Evolutionary conservation across 164 flowering plant genomes (phyloP).

Genomic region (Buxus sempervirens): DNA sequence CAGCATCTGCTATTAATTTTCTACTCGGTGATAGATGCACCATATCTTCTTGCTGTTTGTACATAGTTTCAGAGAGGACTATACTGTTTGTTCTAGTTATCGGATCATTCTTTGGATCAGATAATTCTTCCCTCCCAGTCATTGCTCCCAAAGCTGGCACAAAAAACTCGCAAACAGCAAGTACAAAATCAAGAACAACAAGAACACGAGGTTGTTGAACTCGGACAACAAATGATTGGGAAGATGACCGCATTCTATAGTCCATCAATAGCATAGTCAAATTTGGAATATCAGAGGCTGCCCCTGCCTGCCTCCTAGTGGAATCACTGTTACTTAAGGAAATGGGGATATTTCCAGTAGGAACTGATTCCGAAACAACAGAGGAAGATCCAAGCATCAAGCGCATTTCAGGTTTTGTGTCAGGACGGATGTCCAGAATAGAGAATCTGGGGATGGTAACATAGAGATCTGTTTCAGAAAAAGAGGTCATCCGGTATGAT

Average conservation of each 20-base stretch:
- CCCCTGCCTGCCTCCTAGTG: conserved; percentile 25
- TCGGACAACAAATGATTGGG: conserved; percentile 81
- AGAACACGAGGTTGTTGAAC: conserved; percentile 93
- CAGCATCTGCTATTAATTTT: conserved; percentile 69
- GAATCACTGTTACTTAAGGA: conserved; percentile 26
- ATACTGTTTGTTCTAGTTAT: conserved; percentile 52
- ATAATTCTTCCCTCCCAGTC: conserved; percentile 86
- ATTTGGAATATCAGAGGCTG: conserved; percentile 41
- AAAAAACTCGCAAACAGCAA: conserved; percentile 87
- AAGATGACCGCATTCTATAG: conserved; percentile 62
- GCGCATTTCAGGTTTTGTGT: conserved; percentile 91
- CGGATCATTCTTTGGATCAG: conserved; percentile 92
- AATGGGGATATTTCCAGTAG: conserved; percentile 33
- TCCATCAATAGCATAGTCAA: conserved; percentile 94
- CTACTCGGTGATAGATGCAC: conserved; percentile 67
- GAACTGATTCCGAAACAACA: conserved; percentile 60
- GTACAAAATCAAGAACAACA: conserved; percentile 93
- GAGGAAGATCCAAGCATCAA: conserved; percentile 92
- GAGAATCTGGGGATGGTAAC: conserved; percentile 84
- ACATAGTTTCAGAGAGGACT: conserved; percentile 53
- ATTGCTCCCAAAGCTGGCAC: conserved; percentile 87
- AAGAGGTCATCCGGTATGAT: conserved; percentile 89
- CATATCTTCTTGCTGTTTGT: conserved; percentile 75
- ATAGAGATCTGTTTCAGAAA: conserved; percentile 86
- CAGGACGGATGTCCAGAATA: conserved; percentile 75